Conservation (phyloP, 2,329 filamentous ascomycete species). For the Paecilomyces sp. region DNA sequence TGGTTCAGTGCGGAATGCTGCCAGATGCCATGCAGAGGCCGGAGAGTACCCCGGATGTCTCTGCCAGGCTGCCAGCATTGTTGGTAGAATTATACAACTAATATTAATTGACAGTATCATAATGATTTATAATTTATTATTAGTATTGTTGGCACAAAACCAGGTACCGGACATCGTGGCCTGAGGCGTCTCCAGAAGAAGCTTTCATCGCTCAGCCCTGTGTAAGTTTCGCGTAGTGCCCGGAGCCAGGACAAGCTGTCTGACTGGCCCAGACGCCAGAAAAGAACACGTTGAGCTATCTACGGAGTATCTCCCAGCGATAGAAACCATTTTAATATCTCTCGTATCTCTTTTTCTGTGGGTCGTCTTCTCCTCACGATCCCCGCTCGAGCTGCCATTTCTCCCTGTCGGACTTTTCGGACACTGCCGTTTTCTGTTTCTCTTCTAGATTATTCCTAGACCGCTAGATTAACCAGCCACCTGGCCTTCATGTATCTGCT, state of each 20-base stretch:
- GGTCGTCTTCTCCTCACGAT: neutral
- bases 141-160: no score
- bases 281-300: slow-evolving; percentile 19
- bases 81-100: neutral
- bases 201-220: neutral
- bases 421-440: slow-evolving; percentile 6
- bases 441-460: slow-evolving; percentile 16
- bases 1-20: neutral
- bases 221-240: neutral
- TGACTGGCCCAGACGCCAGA: neutral
- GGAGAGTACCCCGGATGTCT: neutral
- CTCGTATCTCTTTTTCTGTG: neutral
- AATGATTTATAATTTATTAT: no score
- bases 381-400: neutral
- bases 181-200: neutral
- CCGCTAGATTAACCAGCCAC: slow-evolving; percentile 11
- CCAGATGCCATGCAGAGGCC: neutral
- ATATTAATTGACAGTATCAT: no score
- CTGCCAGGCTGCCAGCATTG: neutral
- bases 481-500: slow-evolving; percentile 18
- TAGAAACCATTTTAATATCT: neutral
- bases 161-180: neutral
- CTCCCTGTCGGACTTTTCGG: neutral
- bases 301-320: neutral
- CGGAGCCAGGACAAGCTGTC: neutral